Evolutionary conservation across 1,139 yeast genomes (phyloP), one percentile per base, ranked within the genome.

Genomic region (Yamadazyma sp.): DNA sequence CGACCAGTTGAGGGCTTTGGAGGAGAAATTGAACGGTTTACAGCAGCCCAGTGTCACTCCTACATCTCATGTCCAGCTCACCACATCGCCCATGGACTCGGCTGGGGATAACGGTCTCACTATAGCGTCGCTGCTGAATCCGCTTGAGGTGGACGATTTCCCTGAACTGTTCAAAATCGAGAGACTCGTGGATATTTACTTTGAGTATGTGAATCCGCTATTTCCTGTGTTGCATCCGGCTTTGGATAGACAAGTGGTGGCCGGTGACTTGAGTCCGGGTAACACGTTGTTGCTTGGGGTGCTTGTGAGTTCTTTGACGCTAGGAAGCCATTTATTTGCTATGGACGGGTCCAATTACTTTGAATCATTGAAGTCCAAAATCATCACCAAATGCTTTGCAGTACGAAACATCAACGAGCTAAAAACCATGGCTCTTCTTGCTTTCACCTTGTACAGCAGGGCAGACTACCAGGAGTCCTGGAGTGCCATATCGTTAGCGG

Each of bases 391-490:
- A 8, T 59, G 62, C 35, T 52, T 48, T 38, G 46, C 55, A 3
- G 54, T 57, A n/a, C 47, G 53, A 11, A 48, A 46, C 16, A 34
- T 54, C 26, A 48, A 43, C 10, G 58, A 60, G 33, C 41, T 60
- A 9, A 56, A 53, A 34, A 49, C 62, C 6, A 48, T 61, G 42
- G 45, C 59, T 12, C 47, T 61, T 24, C 37, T 59, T 25, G 62
- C 64, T 1, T 52, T 51, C 29, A 50, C 58, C 12, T 46, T 55
- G n/a, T 53, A 50, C 39, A 57, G 64, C 3, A 44, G 48, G 22
- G 41, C 53, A n/a, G 57, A 56, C 31, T 52, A 53, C 33, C 51
- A 53, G 21, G 64, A 60, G 34, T 45, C 63, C 3, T 60, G 64
- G 64, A 53, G 59, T 12, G 33, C 56, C 25, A 48, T 59, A 3